Evolutionary conservation across 306 rosid genomes (phyloP), one percentile per base, ranked within the genome.

Genomic region (Arachis hypogaea): DNA sequence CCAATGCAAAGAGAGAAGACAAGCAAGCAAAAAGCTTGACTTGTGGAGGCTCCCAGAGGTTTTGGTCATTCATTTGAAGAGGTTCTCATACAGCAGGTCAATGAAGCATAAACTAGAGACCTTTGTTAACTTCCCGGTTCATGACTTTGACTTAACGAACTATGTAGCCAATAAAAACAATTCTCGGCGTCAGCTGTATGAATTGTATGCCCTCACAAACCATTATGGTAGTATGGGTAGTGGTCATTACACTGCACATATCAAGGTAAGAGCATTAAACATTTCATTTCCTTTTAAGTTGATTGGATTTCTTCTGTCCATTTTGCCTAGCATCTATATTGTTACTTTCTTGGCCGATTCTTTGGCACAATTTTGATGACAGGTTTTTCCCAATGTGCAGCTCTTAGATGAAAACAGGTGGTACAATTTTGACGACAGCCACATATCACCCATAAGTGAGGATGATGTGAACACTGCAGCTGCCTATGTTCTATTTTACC

Each of bases 171-270:
- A 89, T 81, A 91, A 94, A 82, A 88, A 86, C 88, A 91, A 83
- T 74, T 84, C 91, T 44, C 84, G 75, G 29, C 91, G 86, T 7
- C 96, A 94, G 78, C 89, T 91, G 9, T 94, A 88, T 41, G 96
- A 92, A 79, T 88, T 94, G 11, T 94, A 94, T 59, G 96, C 99
- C 69, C 88, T 94, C 59, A 94, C 92, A 63, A 94, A 94, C 82
- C 97, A 94, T 80, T 89, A 89, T 80, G 98, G 98, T n/a, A 85
- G 96, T 69, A 91, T 94, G 98, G 98, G 98, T 71, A 89, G 98
- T 69, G 98, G 98, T 29, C 98, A 94, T 75, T 94, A 94, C 83
- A 94, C 97, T 74, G 97, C 98, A 58, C 90, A 91, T 84, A 94
- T 94, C 71, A 94, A 91, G 97, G 99, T 92, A 79, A 74, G 81